These are phyloP conservation scores for Ambrosia hybrid DNA, from an alignment of 140 eudicot genomes.

Conservation along the genomic window DNA sequence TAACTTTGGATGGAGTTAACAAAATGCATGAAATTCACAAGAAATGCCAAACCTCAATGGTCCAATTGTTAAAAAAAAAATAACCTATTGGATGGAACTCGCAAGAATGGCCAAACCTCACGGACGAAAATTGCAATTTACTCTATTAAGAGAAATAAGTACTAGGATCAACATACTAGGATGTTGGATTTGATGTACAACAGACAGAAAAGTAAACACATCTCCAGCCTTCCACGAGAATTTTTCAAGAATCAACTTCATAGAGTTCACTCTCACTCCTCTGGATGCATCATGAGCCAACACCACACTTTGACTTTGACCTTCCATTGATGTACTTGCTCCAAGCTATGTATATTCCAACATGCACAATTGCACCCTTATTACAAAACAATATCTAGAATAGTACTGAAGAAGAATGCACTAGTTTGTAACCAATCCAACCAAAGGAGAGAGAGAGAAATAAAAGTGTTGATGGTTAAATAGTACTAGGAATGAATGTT, in stretches of 20 bases:
- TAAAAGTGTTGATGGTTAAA: slow-evolving; percentile 10
- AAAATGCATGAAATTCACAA: no score
- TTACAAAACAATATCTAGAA: background rate
- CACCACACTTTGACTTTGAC: slow-evolving; percentile 32
- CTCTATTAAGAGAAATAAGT: no score
- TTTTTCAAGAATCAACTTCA: slow-evolving; percentile 44
- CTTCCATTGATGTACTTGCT: slow-evolving; percentile 24
- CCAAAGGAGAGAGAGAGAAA: background rate
- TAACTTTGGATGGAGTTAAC: no score
- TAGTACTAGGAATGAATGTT: background rate
- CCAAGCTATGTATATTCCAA: background rate
- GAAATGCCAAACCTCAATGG: no score
- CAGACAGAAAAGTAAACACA: slow-evolving; percentile 32
- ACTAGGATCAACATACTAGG: slow-evolving; percentile 25
- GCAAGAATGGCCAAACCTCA: no score
- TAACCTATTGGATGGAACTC: no score
- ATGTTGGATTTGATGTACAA: slow-evolving; percentile 36
- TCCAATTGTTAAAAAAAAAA: no score
- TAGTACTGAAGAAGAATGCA: background rate
- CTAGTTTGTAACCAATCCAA: slow-evolving; percentile 12
- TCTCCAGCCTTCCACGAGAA: slow-evolving; percentile 43
- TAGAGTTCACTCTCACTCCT: slow-evolving; percentile 24
- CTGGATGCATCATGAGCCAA: slow-evolving; percentile 46
- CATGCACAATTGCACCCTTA: background rate
- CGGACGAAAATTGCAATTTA: no score